Base-by-base conservation (phyloP, 805 yeast genomes). In the Hanseniaspora guilliermondii region DNA sequence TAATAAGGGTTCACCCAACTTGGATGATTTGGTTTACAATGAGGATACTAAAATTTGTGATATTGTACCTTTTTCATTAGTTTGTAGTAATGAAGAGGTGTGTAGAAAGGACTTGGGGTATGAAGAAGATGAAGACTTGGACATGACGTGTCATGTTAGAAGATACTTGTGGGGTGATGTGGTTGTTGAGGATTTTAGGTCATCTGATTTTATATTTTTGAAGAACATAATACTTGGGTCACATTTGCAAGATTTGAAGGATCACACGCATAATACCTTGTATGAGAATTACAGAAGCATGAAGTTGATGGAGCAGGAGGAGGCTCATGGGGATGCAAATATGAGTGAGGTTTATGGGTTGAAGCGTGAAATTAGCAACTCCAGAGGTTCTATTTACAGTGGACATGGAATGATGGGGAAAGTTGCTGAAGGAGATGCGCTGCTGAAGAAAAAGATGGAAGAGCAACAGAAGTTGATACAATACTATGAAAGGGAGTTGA, bases 241-340 rank as follows among this genome's bases (percentile, higher is more conserved):
- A 4, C 94, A 86, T 68, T 74, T 86, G 67, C 81, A 81, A 64
- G 95, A 87, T 60, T 80, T 87, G 67, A 85, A 84, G 69, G 94
- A 86, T 60, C 71, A 76, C 58, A 87, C 95, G 2, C 87, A 82
- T 65, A 82, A 82, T 62, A 72, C 76, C 37, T 73, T 87, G 59
- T 87, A 87, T 68, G 95, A 87, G 64, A 77, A 77, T 60, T 87
- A 85, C 69, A 79, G 95, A 70, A 82, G 91, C 19, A 77, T 76
- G 61, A 82, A 77, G 53, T 74, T 84, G 62, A 72, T 78, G n/a
- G 46, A 42, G 35, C 47, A 49, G 16, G 21, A n/a, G 38, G 35
- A 19, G 33, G 24, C 25, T 12, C 27, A 35, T 4, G 42, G 36
- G 16, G 35, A 39, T 6, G n/a, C 16, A 1, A 38, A 9, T 32